Evolutionary conservation across 176 grass and related monocot genomes (phyloP).

Genomic region (Carex littledalei): DNA sequence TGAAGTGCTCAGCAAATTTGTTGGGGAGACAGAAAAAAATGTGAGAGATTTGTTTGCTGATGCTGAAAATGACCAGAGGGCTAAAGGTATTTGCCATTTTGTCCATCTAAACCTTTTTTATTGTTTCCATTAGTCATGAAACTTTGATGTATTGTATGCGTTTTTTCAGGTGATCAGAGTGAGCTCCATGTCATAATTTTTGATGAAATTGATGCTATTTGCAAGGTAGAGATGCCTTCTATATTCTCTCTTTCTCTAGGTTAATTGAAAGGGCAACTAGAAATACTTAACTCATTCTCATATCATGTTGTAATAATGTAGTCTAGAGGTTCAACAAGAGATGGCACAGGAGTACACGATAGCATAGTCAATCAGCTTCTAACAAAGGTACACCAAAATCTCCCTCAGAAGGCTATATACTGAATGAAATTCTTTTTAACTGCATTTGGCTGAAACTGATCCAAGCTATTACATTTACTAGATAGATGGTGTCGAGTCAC

Average conservation of each 20-base stretch:
- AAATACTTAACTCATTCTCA: conserved; percentile 1
- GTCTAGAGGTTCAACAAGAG: conserved; percentile 90
- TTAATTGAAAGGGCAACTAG: background rate
- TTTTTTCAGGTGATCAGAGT: conserved; percentile 76
- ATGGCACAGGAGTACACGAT: conserved; percentile 94
- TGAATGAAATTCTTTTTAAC: background rate
- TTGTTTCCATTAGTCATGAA: background rate
- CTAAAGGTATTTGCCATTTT: conserved; percentile 36
- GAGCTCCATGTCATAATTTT: conserved; percentile 97
- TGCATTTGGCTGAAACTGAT: conserved; percentile 26
- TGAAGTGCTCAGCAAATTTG: conserved; percentile 95
- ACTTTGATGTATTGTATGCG: background rate
- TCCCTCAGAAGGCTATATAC: conserved; percentile 18
- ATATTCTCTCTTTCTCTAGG: background rate
- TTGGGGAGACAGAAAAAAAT: conserved; percentile 97
- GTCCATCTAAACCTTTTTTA: background rate
- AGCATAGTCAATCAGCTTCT: conserved; percentile 97
- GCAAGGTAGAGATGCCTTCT: conserved; percentile 32
- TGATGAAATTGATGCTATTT: conserved; percentile 99
- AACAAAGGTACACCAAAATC: conserved; percentile 56
- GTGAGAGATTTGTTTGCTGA: conserved; percentile 98
- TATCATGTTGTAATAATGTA: conserved; percentile 31
- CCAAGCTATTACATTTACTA: conserved; percentile 31
- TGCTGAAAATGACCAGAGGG: conserved; percentile 83
- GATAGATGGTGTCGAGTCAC: conserved; percentile 93